A percentile compares a stretch with the other conserved stretches of the same genome.
phyloP scores from a whole-genome alignment of 2,329 filamentous ascomycete genomes.

The Pseudocercospora vitis region DNA sequence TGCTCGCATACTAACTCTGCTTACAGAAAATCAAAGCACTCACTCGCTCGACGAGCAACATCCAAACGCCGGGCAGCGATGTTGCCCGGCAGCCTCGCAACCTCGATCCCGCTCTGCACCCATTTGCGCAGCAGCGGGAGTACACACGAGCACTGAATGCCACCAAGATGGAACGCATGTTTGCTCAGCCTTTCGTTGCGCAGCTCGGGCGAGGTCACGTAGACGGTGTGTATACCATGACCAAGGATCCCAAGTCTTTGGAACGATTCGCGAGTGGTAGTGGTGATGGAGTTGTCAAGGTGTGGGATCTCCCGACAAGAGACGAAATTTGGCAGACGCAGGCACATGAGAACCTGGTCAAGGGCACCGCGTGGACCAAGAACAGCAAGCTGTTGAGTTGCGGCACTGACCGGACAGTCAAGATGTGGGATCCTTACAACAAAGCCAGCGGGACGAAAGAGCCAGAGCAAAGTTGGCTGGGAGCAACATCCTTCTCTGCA shows the following conservation, averaged over 20 bases:
- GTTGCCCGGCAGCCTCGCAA: constrained; percentile 67
- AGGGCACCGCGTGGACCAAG: constrained; percentile 83
- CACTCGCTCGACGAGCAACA: constrained; percentile 62
- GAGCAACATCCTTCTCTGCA: constrained; percentile 76
- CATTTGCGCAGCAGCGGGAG: constrained; percentile 86
- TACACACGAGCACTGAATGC: constrained; percentile 78
- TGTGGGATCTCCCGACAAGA: constrained; percentile 76
- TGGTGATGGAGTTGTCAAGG: constrained; percentile 91
- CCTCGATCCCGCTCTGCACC: constrained; percentile 81
- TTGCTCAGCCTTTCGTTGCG: constrained; percentile 77
- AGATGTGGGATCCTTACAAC: constrained; percentile 88
- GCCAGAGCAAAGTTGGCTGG: constrained; percentile 81
- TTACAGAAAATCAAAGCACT: constrained; percentile 64
- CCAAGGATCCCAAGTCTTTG: constrained; percentile 50
- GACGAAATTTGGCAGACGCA: constrained; percentile 75
- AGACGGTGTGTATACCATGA: constrained; percentile 65
- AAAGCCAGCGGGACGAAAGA: constrained; percentile 61
- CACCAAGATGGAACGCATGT: constrained; percentile 91
- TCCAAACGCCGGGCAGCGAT: constrained; percentile 66
- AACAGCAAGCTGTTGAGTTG: constrained; percentile 85
- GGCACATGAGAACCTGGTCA: constrained; percentile 92
- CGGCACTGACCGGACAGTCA: constrained; percentile 80
- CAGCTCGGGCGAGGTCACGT: constrained; percentile 90
- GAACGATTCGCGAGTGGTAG: constrained; percentile 69
- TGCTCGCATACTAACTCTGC: not conserved